phyloP scores from a whole-genome alignment of 371 early-diverging fungal species.

The Phascolomyces articulosus region DNA sequence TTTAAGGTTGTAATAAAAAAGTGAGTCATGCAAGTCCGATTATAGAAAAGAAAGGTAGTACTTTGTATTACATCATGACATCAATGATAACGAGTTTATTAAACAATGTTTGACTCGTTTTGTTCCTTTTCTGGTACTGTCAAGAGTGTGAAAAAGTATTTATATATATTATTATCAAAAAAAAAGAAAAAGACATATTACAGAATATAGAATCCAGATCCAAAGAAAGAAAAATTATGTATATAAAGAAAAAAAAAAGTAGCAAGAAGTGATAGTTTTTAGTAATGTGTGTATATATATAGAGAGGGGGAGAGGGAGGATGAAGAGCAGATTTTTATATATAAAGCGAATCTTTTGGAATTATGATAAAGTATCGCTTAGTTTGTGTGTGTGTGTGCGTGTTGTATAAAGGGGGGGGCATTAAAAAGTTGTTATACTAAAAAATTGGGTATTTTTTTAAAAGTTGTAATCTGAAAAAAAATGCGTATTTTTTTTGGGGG shows the following conservation, averaged over 20 bases:
- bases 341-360: too few relatives aligned
- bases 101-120: too few relatives aligned
- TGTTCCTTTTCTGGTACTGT: too few relatives aligned
- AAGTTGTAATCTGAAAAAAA: too few relatives aligned
- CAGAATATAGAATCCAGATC: neutral
- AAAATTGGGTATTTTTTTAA: too few relatives aligned
- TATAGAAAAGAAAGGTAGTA: neutral
- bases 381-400: slow-evolving; percentile 1
- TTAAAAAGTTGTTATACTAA: too few relatives aligned
- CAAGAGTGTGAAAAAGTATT: neutral
- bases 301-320: neutral
- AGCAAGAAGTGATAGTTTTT: too few relatives aligned
- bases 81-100: too few relatives aligned
- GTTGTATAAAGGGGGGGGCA: too few relatives aligned
- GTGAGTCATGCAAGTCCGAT: slow-evolving; percentile 8
- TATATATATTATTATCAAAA: neutral
- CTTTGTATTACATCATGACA: slow-evolving; percentile 4
- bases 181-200: slow-evolving; percentile 1
- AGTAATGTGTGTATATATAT: neutral
- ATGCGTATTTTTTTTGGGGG: neutral
- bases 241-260: slow-evolving; percentile 2
- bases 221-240: slow-evolving; percentile 3
- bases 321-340: neutral
- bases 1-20: neutral
- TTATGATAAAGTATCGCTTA: too few relatives aligned